Evolutionary conservation across 352 stramenopile genomes (phyloP).

Genomic region (Globisporangium uncinulatum): DNA sequence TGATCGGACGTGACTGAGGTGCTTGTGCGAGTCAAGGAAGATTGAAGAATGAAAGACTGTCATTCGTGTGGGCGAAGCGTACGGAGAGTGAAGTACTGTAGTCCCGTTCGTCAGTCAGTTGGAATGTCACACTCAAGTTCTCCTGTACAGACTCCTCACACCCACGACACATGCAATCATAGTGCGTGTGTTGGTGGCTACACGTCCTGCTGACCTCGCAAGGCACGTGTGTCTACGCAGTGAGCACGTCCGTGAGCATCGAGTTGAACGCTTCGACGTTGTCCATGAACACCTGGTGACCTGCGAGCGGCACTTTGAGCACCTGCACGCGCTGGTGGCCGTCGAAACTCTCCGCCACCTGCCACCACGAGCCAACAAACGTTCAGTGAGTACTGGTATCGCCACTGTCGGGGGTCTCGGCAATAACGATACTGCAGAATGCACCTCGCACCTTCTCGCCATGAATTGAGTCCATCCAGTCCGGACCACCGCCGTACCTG

Average conservation of each 20-base stretch:
- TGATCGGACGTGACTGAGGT: no score
- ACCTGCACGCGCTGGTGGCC: slow-evolving; percentile 36
- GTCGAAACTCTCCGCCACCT: slow-evolving; percentile 29
- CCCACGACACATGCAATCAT: no score
- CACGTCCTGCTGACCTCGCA: not conserved
- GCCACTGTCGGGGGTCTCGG: no score
- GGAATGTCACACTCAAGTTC: no score
- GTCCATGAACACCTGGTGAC: slow-evolving; percentile 12
- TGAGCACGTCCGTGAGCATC: slow-evolving; percentile 21
- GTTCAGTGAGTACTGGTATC: not conserved
- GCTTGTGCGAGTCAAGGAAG: no score
- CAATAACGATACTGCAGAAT: not conserved
- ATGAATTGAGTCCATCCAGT: slow-evolving; percentile 68
- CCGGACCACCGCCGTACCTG: slow-evolving; percentile 46
- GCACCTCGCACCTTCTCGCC: slow-evolving; percentile 28
- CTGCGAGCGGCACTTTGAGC: slow-evolving; percentile 36
- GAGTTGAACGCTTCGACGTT: slow-evolving; percentile 47
- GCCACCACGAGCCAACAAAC: not conserved
- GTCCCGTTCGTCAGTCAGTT: no score
- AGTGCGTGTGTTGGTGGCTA: not conserved
- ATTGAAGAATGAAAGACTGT: no score
- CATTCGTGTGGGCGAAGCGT: no score
- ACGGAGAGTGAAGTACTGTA: no score
- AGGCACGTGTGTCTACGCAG: not conserved
- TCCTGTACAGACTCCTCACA: no score